Conservation (phyloP, 1,139 yeast genomes). For the Arxiozyma heterogenica region DNA sequence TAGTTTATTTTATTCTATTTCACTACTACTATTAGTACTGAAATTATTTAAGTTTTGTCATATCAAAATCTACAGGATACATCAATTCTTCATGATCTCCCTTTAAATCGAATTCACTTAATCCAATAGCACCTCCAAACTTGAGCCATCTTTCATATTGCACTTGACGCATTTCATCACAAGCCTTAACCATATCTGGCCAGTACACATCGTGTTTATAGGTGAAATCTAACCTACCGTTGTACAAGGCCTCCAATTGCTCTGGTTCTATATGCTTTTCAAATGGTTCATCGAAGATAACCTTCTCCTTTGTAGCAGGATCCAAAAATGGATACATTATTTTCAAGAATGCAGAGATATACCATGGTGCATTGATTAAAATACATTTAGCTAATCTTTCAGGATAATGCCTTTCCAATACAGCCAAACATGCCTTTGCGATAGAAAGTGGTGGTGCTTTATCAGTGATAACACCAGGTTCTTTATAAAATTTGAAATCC, state of each 20-base stretch:
- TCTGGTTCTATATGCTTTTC: conserved; percentile 65
- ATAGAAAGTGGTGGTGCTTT: conserved; percentile 32
- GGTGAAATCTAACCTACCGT: conserved; percentile 70
- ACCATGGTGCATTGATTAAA: conserved; percentile 79
- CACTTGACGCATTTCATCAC: conserved; percentile 40
- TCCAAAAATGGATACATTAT: conserved; percentile 86
- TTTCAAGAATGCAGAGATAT: conserved; percentile 79
- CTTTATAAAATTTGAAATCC: conserved; percentile 70
- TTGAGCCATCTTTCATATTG: conserved; percentile 51
- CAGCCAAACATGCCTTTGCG: conserved; percentile 75
- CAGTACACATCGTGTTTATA: conserved; percentile 72
- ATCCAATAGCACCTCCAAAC: conserved; percentile 62
- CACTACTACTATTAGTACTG: not conserved
- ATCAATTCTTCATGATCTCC: conserved; percentile 40
- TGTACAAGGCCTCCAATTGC: conserved; percentile 73
- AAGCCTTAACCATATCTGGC: conserved; percentile 55
- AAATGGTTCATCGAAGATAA: conserved; percentile 80
- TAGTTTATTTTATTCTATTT: not conserved
- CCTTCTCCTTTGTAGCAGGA: conserved; percentile 81
- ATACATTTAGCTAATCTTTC: conserved; percentile 84
- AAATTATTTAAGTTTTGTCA: not conserved
- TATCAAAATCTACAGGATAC: conserved; percentile 30
- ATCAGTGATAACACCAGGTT: conserved; percentile 30
- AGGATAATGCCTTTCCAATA: conserved; percentile 87
- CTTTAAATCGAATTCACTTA: conserved; percentile 70